A percentile compares a stretch with the other conserved stretches of the same genome.
Evolutionary conservation across 2,329 filamentous ascomycete genomes (phyloP).

Genomic region (Penicillium sp.): DNA sequence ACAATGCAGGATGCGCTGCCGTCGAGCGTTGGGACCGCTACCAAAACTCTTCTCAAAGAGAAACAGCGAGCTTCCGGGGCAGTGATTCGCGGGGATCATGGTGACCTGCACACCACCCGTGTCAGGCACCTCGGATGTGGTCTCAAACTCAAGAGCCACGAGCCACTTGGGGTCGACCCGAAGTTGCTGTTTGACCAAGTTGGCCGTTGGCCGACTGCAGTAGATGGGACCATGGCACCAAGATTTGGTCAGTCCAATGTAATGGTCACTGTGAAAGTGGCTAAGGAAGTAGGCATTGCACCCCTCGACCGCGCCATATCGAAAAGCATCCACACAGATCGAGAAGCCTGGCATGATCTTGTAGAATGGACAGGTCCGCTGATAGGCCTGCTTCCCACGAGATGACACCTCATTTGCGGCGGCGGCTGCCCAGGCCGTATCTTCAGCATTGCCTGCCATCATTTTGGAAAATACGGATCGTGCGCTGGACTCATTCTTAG

Average conservation of each 20-base stretch:
- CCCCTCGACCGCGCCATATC: conserved; percentile 89
- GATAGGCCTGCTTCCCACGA: conserved; percentile 80
- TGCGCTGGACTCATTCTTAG: conserved; percentile 44
- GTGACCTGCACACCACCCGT: conserved; percentile 84
- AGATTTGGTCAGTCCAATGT: conserved; percentile 81
- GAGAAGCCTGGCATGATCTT: conserved; percentile 93
- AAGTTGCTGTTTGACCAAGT: conserved; percentile 83
- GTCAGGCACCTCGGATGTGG: conserved; percentile 73
- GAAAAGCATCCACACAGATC: conserved; percentile 93
- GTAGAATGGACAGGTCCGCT: conserved; percentile 95
- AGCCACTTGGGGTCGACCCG: conserved; percentile 85
- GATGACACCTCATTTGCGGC: conserved; percentile 77
- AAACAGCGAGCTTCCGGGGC: conserved; percentile 90
- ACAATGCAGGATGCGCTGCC: conserved; percentile 86
- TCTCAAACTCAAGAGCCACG: conserved; percentile 81
- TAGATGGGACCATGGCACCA: conserved; percentile 97
- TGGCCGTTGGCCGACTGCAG: conserved; percentile 89
- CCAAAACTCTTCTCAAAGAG: conserved; percentile 80
- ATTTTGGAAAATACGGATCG: conserved; percentile 85
- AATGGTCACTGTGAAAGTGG: conserved; percentile 98
- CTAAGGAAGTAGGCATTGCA: conserved; percentile 95
- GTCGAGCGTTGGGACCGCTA: conserved; percentile 59
- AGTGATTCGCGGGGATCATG: conserved; percentile 96
- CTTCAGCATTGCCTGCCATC: conserved; percentile 90
- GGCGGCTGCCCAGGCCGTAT: conserved; percentile 84